Percentiles rank a stretch among this genome's conserved stretches.
Evolutionary conservation across 1,284 basidiomycete species (phyloP).

Genomic region (Cryptococcus wingfieldii): DNA sequence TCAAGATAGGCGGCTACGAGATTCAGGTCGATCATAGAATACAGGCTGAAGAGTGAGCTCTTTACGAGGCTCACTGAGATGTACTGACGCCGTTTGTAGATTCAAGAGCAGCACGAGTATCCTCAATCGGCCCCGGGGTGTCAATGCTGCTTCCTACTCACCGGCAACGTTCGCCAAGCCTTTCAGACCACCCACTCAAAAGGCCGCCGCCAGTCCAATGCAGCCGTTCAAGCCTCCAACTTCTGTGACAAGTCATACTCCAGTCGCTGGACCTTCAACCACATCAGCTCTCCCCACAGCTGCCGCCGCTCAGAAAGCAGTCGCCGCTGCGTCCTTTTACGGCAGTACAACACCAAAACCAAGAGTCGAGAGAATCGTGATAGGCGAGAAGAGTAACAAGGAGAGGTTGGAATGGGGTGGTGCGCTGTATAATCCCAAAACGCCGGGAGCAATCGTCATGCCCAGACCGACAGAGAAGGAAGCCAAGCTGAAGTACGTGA

Average conservation of each 20-base stretch:
- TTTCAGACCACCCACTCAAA: not conserved
- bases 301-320: conserved; percentile 8
- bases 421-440: conserved; percentile 58
- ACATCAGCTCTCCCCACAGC: not conserved
- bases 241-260: conserved; percentile 10
- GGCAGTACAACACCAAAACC: conserved; percentile 15
- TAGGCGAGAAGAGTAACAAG: conserved; percentile 38
- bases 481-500: conserved; percentile 66
- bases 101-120: conserved; percentile 27
- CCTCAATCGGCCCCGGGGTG: conserved; percentile 23
- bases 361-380: conserved; percentile 28
- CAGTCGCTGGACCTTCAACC: conserved; percentile 11
- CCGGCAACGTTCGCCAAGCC: conserved; percentile 25
- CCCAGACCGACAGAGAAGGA: conserved; percentile 68
- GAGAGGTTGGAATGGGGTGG: conserved; percentile 29
- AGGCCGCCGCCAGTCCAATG: not conserved
- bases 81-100: conserved; percentile 9
- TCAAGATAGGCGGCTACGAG: conserved; percentile 64
- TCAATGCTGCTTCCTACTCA: conserved; percentile 12
- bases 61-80: conserved; percentile 5
- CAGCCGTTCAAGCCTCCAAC: conserved; percentile 27
- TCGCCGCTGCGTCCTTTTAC: conserved; percentile 32
- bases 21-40: conserved; percentile 47
- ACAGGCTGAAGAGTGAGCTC: conserved; percentile 30
- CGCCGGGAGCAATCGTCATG: conserved; percentile 79